phyloP scores from a whole-genome alignment of 306 rosid species.

The Cicer pinnatifidum region DNA sequence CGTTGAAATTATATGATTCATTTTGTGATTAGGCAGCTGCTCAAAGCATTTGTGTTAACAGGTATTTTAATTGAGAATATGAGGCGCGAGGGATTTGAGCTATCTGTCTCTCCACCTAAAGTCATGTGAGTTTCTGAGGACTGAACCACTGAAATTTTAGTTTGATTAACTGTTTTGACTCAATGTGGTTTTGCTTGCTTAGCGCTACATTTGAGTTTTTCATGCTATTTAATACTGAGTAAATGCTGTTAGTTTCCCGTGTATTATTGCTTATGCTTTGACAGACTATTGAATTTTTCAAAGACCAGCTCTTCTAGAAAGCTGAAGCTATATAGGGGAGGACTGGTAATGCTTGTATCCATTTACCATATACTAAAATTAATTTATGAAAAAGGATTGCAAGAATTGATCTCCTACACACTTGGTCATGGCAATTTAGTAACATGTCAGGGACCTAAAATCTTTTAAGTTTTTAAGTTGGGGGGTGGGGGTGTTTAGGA shows the following conservation, averaged over 20 bases:
- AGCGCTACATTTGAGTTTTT: slow-evolving; percentile 11
- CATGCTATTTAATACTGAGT: slow-evolving; percentile 30
- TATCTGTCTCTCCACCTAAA: slow-evolving; percentile 95
- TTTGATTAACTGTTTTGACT: slow-evolving; percentile 31
- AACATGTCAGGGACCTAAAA: slow-evolving; percentile 12
- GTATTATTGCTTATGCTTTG: slow-evolving; percentile 38
- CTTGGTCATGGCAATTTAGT: slow-evolving; percentile 9
- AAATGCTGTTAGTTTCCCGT: slow-evolving; percentile 30
- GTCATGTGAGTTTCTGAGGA: slow-evolving; percentile 79
- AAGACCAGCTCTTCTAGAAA: slow-evolving; percentile 2
- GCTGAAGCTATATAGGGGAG: slow-evolving; percentile 10
- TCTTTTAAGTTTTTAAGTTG: slow-evolving; percentile 13
- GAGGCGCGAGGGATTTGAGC: slow-evolving; percentile 98
- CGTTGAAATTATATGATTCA: slow-evolving; percentile 14
- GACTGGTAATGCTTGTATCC: neutral
- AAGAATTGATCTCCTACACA: neutral
- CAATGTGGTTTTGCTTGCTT: slow-evolving; percentile 32
- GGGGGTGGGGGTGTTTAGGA: neutral
- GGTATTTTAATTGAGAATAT: slow-evolving; percentile 97
- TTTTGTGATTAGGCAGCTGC: slow-evolving; percentile 33
- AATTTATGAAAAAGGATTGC: neutral
- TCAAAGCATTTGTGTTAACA: slow-evolving; percentile 52
- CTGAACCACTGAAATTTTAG: slow-evolving; percentile 28
- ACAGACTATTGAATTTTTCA: slow-evolving; percentile 12
- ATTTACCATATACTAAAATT: slow-evolving; percentile 15